Base-by-base conservation (phyloP, 1,284 basidiomycete species). In the Ustilago crameri region DNA sequence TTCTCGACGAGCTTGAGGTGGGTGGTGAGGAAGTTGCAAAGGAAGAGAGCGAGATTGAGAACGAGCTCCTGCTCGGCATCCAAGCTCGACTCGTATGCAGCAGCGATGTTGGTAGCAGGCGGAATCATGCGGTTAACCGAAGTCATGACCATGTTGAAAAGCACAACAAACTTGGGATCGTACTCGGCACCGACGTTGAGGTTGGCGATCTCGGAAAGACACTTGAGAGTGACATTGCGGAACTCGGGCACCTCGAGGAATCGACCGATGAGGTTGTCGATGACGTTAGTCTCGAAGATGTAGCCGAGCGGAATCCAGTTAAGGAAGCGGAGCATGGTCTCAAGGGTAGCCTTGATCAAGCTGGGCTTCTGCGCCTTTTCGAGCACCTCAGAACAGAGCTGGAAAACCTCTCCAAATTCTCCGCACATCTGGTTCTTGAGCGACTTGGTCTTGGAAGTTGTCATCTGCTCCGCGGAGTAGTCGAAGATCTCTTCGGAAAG, bases 261-360 rank as follows among this genome's bases (percentile, higher is more conserved):
- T 91, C 64, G 37, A 87, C 91, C 90, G 49, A 98, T 88, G 22
- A 99, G 87, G 61, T 93, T 88, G 85, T 99, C 96, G 76, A 98
- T 98, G 80, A 99, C 91, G 49, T 91, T 93, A 1, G 96, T 98
- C 86, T 98, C 96, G 76, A 98, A 99, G 78, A 99, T 98, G 85
- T 95, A 99, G 24, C 95, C 96, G 44, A 99, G 87, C 47, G 96
- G 96, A 81, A 99, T 98, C 96, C 96, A 99, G 85, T 98, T 98
- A 79, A 99, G 86, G 88, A 99, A 99, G 60, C 94, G 88, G 63
- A 98, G 87, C 41, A 98, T 87, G 0, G 96, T 98, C 84, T 98
- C 95, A 69, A 99, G 87, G 3, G 96, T 98, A 9, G 92, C 93
- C 85, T 90, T 94, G 86, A 98, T 95, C 60, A 99, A 86, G 27